Evolutionary conservation across 2,329 filamentous ascomycete species (phyloP), one percentile per base, ranked within the genome.

Genomic region (Ceratocystis eucalypticola): DNA sequence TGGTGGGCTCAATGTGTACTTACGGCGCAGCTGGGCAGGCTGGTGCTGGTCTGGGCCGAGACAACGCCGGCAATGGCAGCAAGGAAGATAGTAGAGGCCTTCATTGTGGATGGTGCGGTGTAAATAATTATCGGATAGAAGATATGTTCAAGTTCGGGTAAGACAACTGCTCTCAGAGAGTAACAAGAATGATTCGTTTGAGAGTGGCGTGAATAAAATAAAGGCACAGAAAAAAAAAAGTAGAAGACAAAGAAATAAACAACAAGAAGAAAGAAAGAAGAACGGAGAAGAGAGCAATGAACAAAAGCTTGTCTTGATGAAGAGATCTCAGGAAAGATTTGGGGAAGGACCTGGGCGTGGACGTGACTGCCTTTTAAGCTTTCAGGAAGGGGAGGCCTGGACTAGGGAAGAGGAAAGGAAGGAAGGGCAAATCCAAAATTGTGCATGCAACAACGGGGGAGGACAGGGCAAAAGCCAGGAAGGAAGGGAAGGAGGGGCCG

Each of bases 1-100:
- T 20, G 15, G 25, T 10, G 55, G 4, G 2, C 1, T 30, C 5
- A 20, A 30, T 28, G 41, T n/a, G 50, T 20, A 74, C 76, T 66
- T 74, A 78, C 76, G 67, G 76, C 76, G 69, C 77, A 78, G 2
- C 30, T 65, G 20, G 77, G 76, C 53, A 78, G 71, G 65, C 71
- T 50, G 37, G 67, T 62, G 65, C 71, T 50, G 37, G 67, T 62
- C 70, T 77, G 75, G 7, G 75, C 76, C 63, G 71, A 72, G 67
- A 70, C 75, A 46, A 76, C 68, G 70, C 73, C 72, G 61, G 72
- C 72, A 53, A 73, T 69, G 59, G 74, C 66, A 46, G 72, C 70
- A 28, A 76, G 65, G 50, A 72, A 69, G 66, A 75, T 25, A 61
- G 76, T 59, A 37, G 71, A 66, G 17, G 71, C 68, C 74, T 76